Base-by-base conservation (phyloP, 139 green algal species). In the Spirogloea muscicola region DNA sequence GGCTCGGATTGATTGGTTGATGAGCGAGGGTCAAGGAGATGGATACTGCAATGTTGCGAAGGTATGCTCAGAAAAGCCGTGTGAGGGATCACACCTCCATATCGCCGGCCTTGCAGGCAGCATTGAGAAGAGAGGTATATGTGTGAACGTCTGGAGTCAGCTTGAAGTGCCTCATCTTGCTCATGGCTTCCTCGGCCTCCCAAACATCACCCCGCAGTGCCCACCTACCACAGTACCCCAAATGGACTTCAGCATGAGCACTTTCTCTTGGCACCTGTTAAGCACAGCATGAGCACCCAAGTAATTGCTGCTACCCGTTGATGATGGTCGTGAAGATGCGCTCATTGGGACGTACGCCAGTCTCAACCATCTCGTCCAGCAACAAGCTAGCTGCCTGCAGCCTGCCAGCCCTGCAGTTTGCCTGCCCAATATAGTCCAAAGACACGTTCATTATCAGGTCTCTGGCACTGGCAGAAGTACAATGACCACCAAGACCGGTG, bases 241-340 rank as follows among this genome's bases (percentile, higher is more conserved):
- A 64, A 13, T 42, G 36, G n/a, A 31, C n/a, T 55, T 55, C n/a
- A 55, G 46, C n/a, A 55, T n/a, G n/a, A 55, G 21, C n/a, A 31
- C 21, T n/a, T 55, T 55, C 21, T 55, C 46, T n/a, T n/a, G n/a
- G n/a, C 21, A 55, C 21, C 21, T 21, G 21, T 55, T 55, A 21
- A 55, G 21, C n/a, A 31, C 21, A 55, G n/a, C 46, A 55, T n/a
- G n/a, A 55, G n/a, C 21, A 55, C 21, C 46, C 46, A 55, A 55
- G 46, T n/a, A 55, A 55, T 55, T 21, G 21, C 46, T 55, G 21
- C 55, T 64, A 64, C 55, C 55, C 55, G 55, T 64, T 16, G 13
- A 64, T 40, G 55, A 64, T 13, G 39, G 13, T 10, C 10, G 29
- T 64, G 55, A 27, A 64, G 10, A 64, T 9, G 10, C 39, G 55